Conservation (phyloP, 805 yeast genomes). For the Ogataea ramenticola region DNA sequence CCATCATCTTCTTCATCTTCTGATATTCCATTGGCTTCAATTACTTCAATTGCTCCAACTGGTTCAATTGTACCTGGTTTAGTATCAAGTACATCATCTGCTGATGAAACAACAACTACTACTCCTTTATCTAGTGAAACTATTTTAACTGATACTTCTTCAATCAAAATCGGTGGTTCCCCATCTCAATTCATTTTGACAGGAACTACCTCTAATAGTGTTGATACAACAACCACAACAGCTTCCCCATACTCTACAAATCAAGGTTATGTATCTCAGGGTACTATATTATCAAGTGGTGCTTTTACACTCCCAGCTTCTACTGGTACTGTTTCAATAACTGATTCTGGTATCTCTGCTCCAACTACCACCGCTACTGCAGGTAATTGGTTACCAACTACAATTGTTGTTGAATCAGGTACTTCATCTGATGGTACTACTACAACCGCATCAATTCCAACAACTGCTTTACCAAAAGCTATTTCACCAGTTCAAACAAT, state of each 20-base stretch:
- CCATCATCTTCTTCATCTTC: slow-evolving; percentile 1
- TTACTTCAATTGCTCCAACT: slow-evolving; percentile 1
- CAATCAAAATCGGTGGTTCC: slow-evolving; percentile 6
- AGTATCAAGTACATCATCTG: not conserved
- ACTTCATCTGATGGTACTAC: slow-evolving; percentile 21
- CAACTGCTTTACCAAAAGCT: slow-evolving; percentile 64
- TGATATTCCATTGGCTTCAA: slow-evolving; percentile 3
- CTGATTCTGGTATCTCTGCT: not conserved
- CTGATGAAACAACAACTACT: slow-evolving; percentile 2
- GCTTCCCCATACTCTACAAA: too few relatives aligned
- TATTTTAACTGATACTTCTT: slow-evolving; percentile 2
- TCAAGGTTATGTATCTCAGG: not conserved
- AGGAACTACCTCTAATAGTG: too few relatives aligned
- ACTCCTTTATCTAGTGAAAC: not conserved
- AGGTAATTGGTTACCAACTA: slow-evolving; percentile 37
- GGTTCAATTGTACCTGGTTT: not conserved
- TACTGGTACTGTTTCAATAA: not conserved
- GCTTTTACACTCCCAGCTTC: not conserved
- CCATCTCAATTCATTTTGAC: not conserved
- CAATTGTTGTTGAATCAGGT: slow-evolving; percentile 27
- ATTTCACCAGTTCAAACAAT: slow-evolving; percentile 54
- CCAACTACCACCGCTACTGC: not conserved
- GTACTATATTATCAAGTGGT: not conserved
- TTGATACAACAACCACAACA: too few relatives aligned
- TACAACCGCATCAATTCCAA: slow-evolving; percentile 24